Evolutionary conservation across 1,284 basidiomycete genomes (phyloP), one percentile per base, ranked within the genome.

Genomic region (Meripilus lineatus): DNA sequence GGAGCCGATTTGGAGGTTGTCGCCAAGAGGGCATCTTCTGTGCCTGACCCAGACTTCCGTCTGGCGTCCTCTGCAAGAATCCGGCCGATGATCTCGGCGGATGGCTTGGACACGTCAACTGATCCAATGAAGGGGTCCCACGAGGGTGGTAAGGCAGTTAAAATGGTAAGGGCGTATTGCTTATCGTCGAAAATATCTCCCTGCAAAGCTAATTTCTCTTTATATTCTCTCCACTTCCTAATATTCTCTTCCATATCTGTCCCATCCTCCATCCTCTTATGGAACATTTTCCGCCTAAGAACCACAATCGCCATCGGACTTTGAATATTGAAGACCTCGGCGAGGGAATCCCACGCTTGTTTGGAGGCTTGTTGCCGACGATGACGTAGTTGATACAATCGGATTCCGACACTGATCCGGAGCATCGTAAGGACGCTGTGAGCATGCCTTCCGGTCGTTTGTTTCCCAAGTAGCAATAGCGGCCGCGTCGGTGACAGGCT

Each of bases 301-400:
- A 36, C 15, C 13, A 50, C 40, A 14, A 46, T 39, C 2, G 47
- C 39, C 20, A 54, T 21, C 5, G 46, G 37, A 1, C 51, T 48
- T 5, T 26, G 28, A 3, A 36, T 21, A 17, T 45, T 40, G 48
- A 39, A 51, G 2, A 42, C 43, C 3, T 38, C 40, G 10, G 18
- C 24, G n/a, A 55, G 47, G 1, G 48, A 38, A 15, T 51, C 48
- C 45, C 48, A 53, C 1, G 48, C 52, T 5, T 49, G 48, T 21
- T 50, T 48, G 3, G 50, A 37, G 4, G 21, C 32, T 20, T 49
- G 37, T 2, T 41, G 40, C 2, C 50, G 14, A 1, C 51, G 40
- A n/a, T n/a, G n/a, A n/a, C n/a, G n/a, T n/a, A n/a, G n/a, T n/a
- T n/a, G n/a, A n/a, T n/a, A n/a, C n/a, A n/a, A n/a, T n/a, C n/a